phyloP scores from a whole-genome alignment of 495 filamentous ascomycete species.

The Entonaema liquescens region DNA sequence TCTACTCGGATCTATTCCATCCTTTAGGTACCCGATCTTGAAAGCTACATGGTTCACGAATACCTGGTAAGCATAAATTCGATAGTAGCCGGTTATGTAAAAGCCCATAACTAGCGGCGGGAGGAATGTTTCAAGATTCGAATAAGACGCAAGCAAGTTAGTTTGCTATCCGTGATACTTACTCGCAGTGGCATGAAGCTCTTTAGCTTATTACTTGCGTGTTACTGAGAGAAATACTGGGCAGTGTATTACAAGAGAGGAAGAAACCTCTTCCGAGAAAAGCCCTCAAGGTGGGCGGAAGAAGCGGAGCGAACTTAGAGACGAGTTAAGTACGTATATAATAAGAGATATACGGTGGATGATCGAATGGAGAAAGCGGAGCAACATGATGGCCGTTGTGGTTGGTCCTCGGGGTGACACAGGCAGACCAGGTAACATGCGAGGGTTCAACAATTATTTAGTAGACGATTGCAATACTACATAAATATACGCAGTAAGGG shows the following conservation, averaged over 20 bases:
- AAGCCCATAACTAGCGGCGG: neutral
- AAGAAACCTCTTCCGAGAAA: slow-evolving; percentile 1
- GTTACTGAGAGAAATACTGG: slow-evolving; percentile 9
- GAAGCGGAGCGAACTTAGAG: slow-evolving; percentile 12
- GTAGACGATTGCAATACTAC: neutral
- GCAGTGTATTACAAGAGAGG: slow-evolving; percentile 4
- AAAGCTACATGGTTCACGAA: neutral
- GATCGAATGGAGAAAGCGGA: slow-evolving; percentile 36
- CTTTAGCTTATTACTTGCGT: neutral
- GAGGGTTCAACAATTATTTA: neutral
- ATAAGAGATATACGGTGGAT: slow-evolving; percentile 1
- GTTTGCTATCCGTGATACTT: neutral
- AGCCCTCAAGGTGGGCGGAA: slow-evolving; percentile 10
- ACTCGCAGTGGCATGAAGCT: neutral
- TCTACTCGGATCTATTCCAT: neutral
- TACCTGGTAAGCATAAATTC: neutral
- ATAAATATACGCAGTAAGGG: slow-evolving; percentile 5
- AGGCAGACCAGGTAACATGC: slow-evolving; percentile 14
- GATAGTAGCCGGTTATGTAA: neutral
- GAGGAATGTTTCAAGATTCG: neutral
- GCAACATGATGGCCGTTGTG: slow-evolving; percentile 12
- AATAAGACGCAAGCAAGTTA: neutral
- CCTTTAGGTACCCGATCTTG: neutral
- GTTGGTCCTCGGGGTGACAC: slow-evolving; percentile 30
- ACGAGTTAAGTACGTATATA: slow-evolving; percentile 7